A percentile compares a stretch with the other conserved stretches of the same genome.
Conservation (phyloP, 2,329 filamentous ascomycete species). For the Talaromyces marneffei region DNA sequence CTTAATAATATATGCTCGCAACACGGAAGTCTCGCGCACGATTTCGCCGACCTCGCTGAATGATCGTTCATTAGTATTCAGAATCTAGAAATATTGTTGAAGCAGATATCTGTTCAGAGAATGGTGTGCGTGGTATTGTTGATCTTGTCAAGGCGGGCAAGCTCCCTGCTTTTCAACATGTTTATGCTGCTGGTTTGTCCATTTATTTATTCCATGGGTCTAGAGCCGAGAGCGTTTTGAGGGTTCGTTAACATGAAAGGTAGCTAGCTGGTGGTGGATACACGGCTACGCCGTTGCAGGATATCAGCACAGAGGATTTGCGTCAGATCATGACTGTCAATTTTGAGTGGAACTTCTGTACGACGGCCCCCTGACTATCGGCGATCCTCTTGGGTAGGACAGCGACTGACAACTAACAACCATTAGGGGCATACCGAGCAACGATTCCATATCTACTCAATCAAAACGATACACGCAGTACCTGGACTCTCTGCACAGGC, state of each 20-base stretch:
- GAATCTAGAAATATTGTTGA: neutral
- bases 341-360: constrained; percentile 12
- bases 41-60: neutral
- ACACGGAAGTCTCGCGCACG: neutral
- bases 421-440: constrained; percentile 10
- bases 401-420: neutral
- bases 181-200: constrained; percentile 6
- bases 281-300: neutral
- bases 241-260: neutral
- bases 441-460: constrained; percentile 5
- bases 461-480: neutral
- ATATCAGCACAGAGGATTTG: constrained; percentile 1
- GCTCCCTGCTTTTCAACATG: constrained; percentile 10
- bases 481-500: constrained; percentile 11
- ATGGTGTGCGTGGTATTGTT: constrained; percentile 2
- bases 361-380: too few relatives aligned
- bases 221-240: neutral
- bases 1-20: neutral
- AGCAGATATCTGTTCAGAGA: constrained; percentile 2
- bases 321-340: constrained; percentile 8
- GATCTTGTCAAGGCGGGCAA: constrained; percentile 3
- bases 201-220: neutral
- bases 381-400: too few relatives aligned
- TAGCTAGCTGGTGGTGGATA: constrained; percentile 8
- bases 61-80: neutral